These are phyloP conservation scores for Puccinia hordei DNA, from an alignment of 1,284 basidiomycete genomes.

Conservation along the genomic window DNA sequence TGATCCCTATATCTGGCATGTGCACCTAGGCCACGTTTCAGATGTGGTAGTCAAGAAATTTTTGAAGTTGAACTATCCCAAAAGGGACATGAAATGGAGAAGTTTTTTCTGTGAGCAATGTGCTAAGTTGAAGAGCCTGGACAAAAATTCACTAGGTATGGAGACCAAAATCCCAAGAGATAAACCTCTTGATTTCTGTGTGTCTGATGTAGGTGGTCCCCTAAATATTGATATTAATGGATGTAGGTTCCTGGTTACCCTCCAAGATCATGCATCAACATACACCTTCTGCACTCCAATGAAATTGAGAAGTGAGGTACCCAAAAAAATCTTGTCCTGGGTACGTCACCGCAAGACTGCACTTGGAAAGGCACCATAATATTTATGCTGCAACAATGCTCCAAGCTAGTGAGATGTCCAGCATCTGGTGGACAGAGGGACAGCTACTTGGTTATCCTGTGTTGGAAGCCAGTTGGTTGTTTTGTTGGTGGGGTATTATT, in stretches of 20 bases:
- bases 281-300: background rate
- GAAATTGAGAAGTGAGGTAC: background rate
- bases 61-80: background rate
- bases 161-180: no score
- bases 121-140: no score
- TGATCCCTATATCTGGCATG: background rate
- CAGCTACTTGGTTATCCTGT: no score
- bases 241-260: background rate
- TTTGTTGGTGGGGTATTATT: no score
- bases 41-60: background rate
- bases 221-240: background rate
- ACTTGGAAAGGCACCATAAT: background rate
- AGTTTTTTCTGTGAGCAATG: no score
- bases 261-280: background rate
- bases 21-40: background rate
- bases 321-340: background rate
- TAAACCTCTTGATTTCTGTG: background rate
- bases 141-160: no score
- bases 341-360: background rate
- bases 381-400: background rate
- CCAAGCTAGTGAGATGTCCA: no score
- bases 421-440: no score
- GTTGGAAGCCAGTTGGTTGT: no score
- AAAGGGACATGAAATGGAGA: background rate
- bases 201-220: background rate